phyloP scores from a whole-genome alignment of 2,329 filamentous ascomycete species.

The Aspergillus japonicus region DNA sequence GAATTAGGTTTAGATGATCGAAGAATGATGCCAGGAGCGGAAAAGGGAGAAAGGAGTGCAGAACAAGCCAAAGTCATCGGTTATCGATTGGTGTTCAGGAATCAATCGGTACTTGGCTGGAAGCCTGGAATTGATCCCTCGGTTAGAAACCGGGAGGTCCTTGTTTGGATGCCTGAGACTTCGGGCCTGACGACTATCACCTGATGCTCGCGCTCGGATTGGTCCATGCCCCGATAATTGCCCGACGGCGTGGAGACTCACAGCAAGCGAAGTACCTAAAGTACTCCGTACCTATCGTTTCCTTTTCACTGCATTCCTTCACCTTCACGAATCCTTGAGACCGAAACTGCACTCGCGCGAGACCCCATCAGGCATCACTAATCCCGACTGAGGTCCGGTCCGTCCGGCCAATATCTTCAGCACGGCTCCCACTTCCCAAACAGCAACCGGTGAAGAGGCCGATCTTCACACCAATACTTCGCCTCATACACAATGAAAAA shows the following conservation, averaged over 20 bases:
- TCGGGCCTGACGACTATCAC: conserved; percentile 16
- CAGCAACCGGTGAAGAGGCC: conserved; percentile 2
- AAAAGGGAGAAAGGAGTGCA: not conserved
- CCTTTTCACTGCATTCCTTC: not conserved
- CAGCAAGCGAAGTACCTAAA: not conserved
- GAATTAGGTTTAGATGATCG: not conserved
- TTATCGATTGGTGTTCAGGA: not conserved
- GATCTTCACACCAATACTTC: not conserved
- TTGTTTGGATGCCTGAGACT: not conserved
- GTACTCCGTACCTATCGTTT: not conserved
- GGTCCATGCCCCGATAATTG: conserved; percentile 30
- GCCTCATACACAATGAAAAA: not conserved
- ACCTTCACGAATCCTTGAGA: not conserved
- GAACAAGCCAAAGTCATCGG: not conserved
- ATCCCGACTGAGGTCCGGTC: not conserved
- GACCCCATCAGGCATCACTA: not conserved
- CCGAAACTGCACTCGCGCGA: not conserved
- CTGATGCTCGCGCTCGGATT: conserved; percentile 20
- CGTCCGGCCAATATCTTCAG: not conserved
- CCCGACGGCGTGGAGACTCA: conserved; percentile 17
- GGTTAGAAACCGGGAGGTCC: not conserved
- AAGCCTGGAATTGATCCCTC: not conserved
- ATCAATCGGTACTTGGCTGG: not conserved
- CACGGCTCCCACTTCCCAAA: not conserved
- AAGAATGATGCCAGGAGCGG: not conserved